Conservation (phyloP, 495 filamentous ascomycete genomes). For the Aspergillus heteromorphus region DNA sequence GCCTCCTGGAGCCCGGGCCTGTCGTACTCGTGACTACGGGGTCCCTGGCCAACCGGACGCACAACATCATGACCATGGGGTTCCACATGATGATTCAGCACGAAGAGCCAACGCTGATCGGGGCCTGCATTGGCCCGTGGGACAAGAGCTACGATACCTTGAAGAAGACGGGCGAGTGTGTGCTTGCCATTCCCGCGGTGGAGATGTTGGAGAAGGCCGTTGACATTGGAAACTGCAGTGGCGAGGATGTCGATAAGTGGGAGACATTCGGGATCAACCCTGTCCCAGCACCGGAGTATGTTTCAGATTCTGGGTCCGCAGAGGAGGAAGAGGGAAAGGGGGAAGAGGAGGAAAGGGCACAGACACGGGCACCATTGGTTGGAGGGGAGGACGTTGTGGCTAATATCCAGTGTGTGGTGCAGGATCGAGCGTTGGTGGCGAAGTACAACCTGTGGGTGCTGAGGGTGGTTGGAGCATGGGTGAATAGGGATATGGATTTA, state of each 20-base stretch:
- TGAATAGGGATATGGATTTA: background rate
- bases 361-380: background rate
- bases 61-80: conserved; percentile 1
- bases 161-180: background rate
- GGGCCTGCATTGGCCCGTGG: conserved; percentile 1
- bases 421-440: conserved; percentile 1
- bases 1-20: background rate
- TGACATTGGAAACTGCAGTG: conserved; percentile 3
- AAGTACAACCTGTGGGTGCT: background rate
- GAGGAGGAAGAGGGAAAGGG: background rate
- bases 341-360: background rate
- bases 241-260: conserved; percentile 1
- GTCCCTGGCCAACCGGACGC: background rate
- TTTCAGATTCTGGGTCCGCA: background rate
- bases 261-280: background rate
- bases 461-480: background rate
- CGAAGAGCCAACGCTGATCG: conserved; percentile 1
- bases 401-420: conserved; percentile 1
- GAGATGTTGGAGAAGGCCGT: background rate
- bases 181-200: background rate
- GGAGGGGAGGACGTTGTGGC: background rate
- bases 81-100: conserved; percentile 4
- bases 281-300: background rate
- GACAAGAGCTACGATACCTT: background rate
- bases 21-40: background rate